phyloP scores from a whole-genome alignment of 139 green algal genomes.

The Trebouxia sp. region DNA sequence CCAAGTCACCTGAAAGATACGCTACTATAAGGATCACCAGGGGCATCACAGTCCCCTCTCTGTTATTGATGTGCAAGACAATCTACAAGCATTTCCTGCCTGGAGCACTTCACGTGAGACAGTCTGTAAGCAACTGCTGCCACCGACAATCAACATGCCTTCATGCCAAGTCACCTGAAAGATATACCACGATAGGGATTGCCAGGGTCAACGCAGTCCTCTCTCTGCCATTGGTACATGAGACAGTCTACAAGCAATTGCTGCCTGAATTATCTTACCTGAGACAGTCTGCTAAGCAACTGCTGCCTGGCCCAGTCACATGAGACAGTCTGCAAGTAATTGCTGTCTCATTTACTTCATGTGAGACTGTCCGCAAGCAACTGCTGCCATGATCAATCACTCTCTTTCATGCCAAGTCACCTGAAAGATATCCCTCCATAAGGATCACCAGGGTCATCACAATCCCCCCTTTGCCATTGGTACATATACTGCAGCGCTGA shows the following conservation, averaged over 20 bases:
- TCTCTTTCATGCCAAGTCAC: no score
- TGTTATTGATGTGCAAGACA: conserved; percentile 32
- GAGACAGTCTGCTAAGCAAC: no score
- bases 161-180: not conserved
- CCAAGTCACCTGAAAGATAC: not conserved
- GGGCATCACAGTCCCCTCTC: conserved; percentile 32
- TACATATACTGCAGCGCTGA: conserved; percentile 59
- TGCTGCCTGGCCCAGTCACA: no score
- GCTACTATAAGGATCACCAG: not conserved
- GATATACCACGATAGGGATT: not conserved
- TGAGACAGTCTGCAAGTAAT: conserved; percentile 19
- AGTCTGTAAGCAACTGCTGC: no score
- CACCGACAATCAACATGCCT: no score
- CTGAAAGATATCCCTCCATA: not conserved
- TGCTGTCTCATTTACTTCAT: no score
- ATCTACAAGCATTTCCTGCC: no score
- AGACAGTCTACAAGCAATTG: no score
- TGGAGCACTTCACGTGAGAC: no score
- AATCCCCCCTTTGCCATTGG: conserved; percentile 33
- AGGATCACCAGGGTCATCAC: not conserved
- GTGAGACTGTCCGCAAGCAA: no score
- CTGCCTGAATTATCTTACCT: no score
- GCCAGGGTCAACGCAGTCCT: conserved; percentile 24
- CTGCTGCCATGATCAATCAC: no score
- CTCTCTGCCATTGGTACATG: conserved; percentile 34